Evolutionary conservation across 1,284 basidiomycete genomes (phyloP), one percentile per base, ranked within the genome.

Genomic region (Microbotryum violaceum): DNA sequence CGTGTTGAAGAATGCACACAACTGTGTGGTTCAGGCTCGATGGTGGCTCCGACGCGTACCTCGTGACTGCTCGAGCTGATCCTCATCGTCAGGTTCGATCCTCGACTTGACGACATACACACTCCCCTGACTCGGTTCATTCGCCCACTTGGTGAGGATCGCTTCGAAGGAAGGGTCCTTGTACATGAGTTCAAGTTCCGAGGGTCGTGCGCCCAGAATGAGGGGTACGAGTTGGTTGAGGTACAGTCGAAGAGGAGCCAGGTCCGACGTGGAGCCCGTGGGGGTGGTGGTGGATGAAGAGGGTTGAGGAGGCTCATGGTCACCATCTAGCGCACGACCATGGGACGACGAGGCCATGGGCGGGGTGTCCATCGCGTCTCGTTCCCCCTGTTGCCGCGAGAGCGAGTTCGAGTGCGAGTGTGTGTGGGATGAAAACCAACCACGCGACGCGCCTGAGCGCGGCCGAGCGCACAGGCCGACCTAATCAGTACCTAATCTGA

Each of bases 21-120:
- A 49, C 48, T 58, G 20, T 44, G 44, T 29, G 29, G 21, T 12
- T n/a, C 14, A 10, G 48, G 23, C 20, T 29, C 20, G 31, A 49
- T 23, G 23, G 20, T 21, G 6, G 29, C 51, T 37, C 14, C 12
- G 20, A 31, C 44, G 70, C 80, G 70, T 70, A 86, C 85, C 7
- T 37, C 16, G n/a, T 16, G 10, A 8, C 10, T 8, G 20, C 63
- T 44, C 12, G 62, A 63, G 60, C 25, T 37, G 48, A 6, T 52
- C 51, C 0, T 55, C 45, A 8, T 53, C 56, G 75, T 87, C 86
- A 20, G 77, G 77, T 58, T 87, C 86, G 54, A 86, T 83, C 74
- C 79, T 85, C 67, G 80, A 78, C 77, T 90, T 89, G 44, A 87
- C 84, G 50, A 91, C 82, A 75, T 91, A 91, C 56, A 90, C 83